phyloP scores from a whole-genome alignment of 495 filamentous ascomycete species.

The Geoglossum glabrum region DNA sequence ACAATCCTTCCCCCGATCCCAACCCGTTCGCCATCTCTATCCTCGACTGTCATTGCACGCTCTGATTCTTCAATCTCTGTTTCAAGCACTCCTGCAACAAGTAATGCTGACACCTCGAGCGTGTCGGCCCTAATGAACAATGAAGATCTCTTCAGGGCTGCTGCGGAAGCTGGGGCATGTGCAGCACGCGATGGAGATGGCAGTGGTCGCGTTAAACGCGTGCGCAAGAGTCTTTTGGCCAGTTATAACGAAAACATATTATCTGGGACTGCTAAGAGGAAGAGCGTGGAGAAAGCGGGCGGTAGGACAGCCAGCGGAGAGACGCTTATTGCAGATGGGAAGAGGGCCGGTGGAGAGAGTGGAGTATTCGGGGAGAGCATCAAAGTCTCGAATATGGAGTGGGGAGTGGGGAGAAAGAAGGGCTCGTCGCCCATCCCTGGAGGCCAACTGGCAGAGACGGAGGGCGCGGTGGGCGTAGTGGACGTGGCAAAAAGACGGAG shows the following conservation, averaged over 20 bases:
- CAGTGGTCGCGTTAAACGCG: not conserved
- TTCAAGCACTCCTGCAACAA: not conserved
- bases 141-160: not conserved
- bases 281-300: conserved; percentile 16
- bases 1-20: not conserved
- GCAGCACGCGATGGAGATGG: not conserved
- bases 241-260: conserved; percentile 36
- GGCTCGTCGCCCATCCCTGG: conserved; percentile 16
- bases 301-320: not conserved
- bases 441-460: conserved; percentile 15
- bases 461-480: conserved; percentile 22
- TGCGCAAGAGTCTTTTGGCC: not conserved
- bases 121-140: not conserved
- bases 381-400: conserved; percentile 22
- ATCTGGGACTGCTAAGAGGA: conserved; percentile 21
- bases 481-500: conserved; percentile 14
- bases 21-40: not conserved
- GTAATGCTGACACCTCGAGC: not conserved
- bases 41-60: not conserved
- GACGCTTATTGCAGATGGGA: conserved; percentile 11
- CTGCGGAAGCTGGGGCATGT: not conserved
- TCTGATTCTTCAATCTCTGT: not conserved
- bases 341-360: conserved; percentile 17
- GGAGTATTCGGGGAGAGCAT: conserved; percentile 20
- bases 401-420: conserved; percentile 4